Evolutionary conservation across 495 filamentous ascomycete species (phyloP).

Genomic region (Penicillium paxilli): DNA sequence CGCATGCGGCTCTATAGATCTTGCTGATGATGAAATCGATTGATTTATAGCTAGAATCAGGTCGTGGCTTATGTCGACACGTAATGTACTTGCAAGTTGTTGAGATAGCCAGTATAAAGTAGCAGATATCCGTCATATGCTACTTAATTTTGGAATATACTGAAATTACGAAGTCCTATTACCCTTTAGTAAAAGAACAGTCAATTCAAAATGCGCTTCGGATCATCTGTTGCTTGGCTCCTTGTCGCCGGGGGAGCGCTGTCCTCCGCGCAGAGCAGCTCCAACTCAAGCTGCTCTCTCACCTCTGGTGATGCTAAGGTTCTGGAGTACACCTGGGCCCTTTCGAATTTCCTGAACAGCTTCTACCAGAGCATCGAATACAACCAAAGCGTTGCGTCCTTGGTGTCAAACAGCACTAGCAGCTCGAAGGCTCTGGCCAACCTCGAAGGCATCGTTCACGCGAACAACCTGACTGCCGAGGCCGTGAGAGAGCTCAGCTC

Average conservation of each 20-base stretch:
- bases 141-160: too few species aligned
- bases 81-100: not conserved
- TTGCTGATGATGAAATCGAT: not conserved
- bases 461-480: conserved; percentile 26
- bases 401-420: conserved; percentile 18
- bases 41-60: not conserved
- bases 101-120: not conserved
- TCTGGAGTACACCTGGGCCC: conserved; percentile 24
- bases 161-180: too few species aligned
- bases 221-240: conserved; percentile 4
- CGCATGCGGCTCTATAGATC: not conserved
- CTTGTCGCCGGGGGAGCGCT: conserved; percentile 22
- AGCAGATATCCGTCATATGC: not conserved
- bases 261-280: conserved; percentile 1
- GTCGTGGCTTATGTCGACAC: not conserved
- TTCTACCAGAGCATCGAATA: conserved; percentile 25
- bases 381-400: conserved; percentile 26
- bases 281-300: conserved; percentile 20
- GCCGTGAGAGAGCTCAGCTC: conserved; percentile 23
- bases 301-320: conserved; percentile 21
- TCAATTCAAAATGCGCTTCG: not conserved
- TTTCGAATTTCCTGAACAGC: conserved; percentile 24
- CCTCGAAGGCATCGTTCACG: conserved; percentile 25
- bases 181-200: too few species aligned
- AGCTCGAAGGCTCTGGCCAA: conserved; percentile 18